Base-by-base conservation (phyloP, 176 grass and related monocot species). In the Urochloa ruziziensis region DNA sequence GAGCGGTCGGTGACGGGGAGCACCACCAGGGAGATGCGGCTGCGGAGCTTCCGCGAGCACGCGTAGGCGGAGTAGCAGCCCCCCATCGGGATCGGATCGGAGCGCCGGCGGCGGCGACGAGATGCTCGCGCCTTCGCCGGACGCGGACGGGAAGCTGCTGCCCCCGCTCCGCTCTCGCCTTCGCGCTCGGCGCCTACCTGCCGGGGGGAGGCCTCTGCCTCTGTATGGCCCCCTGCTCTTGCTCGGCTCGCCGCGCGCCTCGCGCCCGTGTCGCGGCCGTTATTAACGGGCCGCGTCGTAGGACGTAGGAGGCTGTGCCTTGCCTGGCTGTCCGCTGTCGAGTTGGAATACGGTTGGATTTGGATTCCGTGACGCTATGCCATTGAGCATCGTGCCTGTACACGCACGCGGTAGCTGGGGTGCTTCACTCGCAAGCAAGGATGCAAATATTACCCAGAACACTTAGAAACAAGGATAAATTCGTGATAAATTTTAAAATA, bases 11-110 rank as follows among this genome's bases (percentile, higher is more conserved):
- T 24, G 87, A 89, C n/a, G 35, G 88, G 88, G 88, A 90, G 79
- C 65, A 90, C 84, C 65, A 90, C 84, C 66, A 78, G 56, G 48
- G 78, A 86, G 71, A 90, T 48, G 63, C 65, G 71, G 78, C 37
- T n/a, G 56, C 66, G 88, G 5, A 82, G 83, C 79, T 90, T 90
- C 12, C 73, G 78, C 56, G 88, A 73, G 83, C 46, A 73, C 17
- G 88, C 83, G 73, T 66, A 78, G 47, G 84, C 79, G 73, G 88
- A 86, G 84, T 90, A 90, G 88, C 88, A 90, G 58, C 73, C 88
- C 63, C 88, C 88, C 88, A 90, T 90, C 1, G 35, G 49, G 19
- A 90, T 90, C 1, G 35, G 49, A 52, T 42, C 10, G 10, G 10
- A 12, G 43, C 43, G 43, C 10, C 42, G 13, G 69, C 44, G 42